These are phyloP conservation scores for Articulospora tetracladia DNA, from an alignment of 495 filamentous ascomycete species.

Conservation along the genomic window DNA sequence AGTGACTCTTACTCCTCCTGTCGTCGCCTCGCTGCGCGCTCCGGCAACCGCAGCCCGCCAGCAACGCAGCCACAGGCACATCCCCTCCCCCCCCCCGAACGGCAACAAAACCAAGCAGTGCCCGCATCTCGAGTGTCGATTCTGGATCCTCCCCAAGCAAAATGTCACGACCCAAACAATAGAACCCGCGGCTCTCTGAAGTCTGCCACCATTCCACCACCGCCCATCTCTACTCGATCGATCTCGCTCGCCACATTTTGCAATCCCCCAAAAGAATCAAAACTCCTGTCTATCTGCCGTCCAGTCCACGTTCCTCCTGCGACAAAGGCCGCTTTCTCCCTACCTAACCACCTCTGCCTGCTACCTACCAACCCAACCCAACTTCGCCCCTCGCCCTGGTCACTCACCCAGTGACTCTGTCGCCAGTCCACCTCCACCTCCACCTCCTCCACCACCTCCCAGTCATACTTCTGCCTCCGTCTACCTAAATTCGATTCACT, in stretches of 20 bases:
- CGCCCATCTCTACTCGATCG: not conserved
- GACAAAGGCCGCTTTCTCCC: conserved; percentile 9
- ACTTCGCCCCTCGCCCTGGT: not conserved
- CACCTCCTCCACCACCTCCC: not conserved
- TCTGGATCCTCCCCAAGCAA: conserved; percentile 7
- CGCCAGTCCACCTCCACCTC: not conserved
- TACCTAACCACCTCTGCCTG: conserved; percentile 5
- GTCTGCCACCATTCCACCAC: conserved; percentile 18
- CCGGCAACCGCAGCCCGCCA: too few species aligned
- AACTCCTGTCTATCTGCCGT: conserved; percentile 15
- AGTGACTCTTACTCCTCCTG: not conserved
- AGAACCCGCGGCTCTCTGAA: conserved; percentile 26
- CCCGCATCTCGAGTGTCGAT: conserved; percentile 15
- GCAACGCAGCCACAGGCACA: too few species aligned
- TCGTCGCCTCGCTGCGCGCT: too few species aligned
- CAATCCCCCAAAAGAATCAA: conserved; percentile 6
- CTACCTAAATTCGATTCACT: conserved; percentile 16
- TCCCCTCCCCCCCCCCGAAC: conserved; percentile 7
- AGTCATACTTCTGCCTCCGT: not conserved
- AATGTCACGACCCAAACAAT: conserved; percentile 23
- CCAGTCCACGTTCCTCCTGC: too few species aligned
- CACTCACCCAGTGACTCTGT: not conserved
- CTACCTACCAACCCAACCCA: not conserved
- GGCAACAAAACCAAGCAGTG: conserved; percentile 18
- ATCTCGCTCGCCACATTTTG: not conserved